These are phyloP conservation scores for Monosporascus sp. DNA, from an alignment of 2,329 filamentous ascomycete genomes.

Conservation along the genomic window DNA sequence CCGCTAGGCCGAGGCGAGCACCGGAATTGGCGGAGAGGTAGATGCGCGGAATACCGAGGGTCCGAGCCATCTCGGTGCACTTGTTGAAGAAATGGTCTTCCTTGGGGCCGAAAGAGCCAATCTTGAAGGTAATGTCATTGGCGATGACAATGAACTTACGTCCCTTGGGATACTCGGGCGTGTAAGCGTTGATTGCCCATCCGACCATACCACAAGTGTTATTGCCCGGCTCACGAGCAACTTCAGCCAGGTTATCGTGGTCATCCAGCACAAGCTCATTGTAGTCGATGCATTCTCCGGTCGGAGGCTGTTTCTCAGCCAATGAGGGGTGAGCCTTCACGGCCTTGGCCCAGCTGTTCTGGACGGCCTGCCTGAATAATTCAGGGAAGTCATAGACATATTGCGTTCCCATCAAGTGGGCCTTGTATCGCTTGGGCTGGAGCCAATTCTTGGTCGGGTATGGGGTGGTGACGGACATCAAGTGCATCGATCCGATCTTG, in stretches of 20 bases:
- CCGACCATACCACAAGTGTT: slow-evolving; percentile 98
- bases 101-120: slow-evolving; percentile 91
- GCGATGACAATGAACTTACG: slow-evolving; percentile 92
- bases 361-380: slow-evolving; percentile 95
- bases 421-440: slow-evolving; percentile 99
- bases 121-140: slow-evolving; percentile 99
- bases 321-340: slow-evolving; percentile 68
- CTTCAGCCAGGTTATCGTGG: slow-evolving; percentile 83
- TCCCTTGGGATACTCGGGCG: slow-evolving; percentile 89
- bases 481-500: slow-evolving; percentile 92
- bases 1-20: slow-evolving; percentile 92
- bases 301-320: slow-evolving; percentile 72
- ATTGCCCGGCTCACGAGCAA: slow-evolving; percentile 89
- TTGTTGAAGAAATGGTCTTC: slow-evolving; percentile 99
- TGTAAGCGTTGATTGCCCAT: slow-evolving; percentile 91
- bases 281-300: slow-evolving; percentile 89
- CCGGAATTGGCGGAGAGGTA: slow-evolving; percentile 99
- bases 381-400: slow-evolving; percentile 99
- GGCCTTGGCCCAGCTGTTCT: slow-evolving; percentile 84
- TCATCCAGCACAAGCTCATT: slow-evolving; percentile 94
- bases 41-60: slow-evolving; percentile 90
- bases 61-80: slow-evolving; percentile 92
- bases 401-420: slow-evolving; percentile 97
- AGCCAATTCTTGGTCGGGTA: slow-evolving; percentile 98
- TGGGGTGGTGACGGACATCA: slow-evolving; percentile 83